Base-by-base conservation (phyloP, 495 filamentous ascomycete genomes). In the Mycothermus thermophilus region DNA sequence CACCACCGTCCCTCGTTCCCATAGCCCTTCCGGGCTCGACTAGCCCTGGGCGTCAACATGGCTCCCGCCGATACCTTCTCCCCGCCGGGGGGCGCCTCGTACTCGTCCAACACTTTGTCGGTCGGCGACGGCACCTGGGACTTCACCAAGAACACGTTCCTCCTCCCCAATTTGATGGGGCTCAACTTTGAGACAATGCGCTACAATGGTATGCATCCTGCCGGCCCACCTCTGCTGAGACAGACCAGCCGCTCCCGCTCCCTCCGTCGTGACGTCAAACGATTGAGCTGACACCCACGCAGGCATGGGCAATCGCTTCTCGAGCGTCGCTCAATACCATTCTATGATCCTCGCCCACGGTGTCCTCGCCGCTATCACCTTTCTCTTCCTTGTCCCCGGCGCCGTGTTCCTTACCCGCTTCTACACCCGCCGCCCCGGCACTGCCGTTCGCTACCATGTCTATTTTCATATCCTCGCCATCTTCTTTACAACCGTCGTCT, bases 101-200 rank as follows among this genome's bases (percentile, higher is more conserved):
- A 94, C 63, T 60, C 70, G 30, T 93, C 84, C 28, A 71, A 83
- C 55, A 88, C 80, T 27, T 64, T 93, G 58, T 72, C 69, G 43
- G 86, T 93, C 12, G 86, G 86, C 39, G 86, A 93, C 63, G 86
- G 86, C 19, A 94, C 86, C 19, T 94, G 86, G 86, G 83, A 93
- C 47, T 70, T 71, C 16, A 62, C 69, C 39, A 74, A 79, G 55
- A 86, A 94, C 58, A 80, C 77, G 7, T 94, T 94, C 57, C 67
- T 94, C 30, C 59, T 94, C 29, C 86, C 86, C 16, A 90, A 90
- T 59, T 58, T 94, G 24, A 68, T 80, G 53, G 86, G 85, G 2
- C 52, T 92, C 11, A 93, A 94, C 56, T 85, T 87, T 57, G 83
- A 79, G 34, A 94, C 85, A n/a, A 93, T 85, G 79, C 75, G 70